These are phyloP conservation scores for Saccharata proteae DNA, from an alignment of 2,329 filamentous ascomycete genomes.

Conservation along the genomic window DNA sequence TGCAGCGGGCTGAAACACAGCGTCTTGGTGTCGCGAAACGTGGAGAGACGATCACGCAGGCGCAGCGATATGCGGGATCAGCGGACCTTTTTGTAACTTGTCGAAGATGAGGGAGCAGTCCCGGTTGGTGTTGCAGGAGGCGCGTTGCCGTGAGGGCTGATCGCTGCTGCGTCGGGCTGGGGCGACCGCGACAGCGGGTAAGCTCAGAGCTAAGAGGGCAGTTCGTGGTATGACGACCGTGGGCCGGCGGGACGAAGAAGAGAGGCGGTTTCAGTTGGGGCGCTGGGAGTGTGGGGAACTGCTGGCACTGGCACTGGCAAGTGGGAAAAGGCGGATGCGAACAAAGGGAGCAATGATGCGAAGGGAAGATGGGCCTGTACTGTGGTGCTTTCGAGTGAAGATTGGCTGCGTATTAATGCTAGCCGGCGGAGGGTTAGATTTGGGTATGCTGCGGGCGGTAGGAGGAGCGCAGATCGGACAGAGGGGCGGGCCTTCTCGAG, in stretches of 20 bases:
- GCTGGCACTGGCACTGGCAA: too few species aligned
- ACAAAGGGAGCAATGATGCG: constrained; percentile 9
- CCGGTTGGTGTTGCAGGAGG: constrained; percentile 14
- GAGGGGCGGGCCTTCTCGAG: constrained; percentile 6
- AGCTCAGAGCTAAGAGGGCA: constrained; percentile 23
- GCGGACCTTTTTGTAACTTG: constrained; percentile 30
- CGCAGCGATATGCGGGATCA: constrained; percentile 34
- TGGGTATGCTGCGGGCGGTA: constrained; percentile 4
- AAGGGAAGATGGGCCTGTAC: too few species aligned
- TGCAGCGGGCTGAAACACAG: constrained; percentile 22
- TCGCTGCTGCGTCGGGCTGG: constrained; percentile 13
- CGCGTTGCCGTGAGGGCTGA: constrained; percentile 17
- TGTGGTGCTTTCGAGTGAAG: constrained; percentile 4
- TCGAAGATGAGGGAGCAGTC: constrained; percentile 21
- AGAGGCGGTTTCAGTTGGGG: constrained; percentile 25
- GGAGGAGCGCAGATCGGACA: constrained; percentile 9
- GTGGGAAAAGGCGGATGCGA: constrained; percentile 5
- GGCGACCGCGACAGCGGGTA: constrained; percentile 24
- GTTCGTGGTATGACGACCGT: constrained; percentile 9
- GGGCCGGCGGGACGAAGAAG: constrained; percentile 16
- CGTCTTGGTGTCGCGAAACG: constrained; percentile 28
- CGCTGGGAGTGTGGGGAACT: constrained; percentile 21
- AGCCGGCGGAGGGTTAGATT: constrained; percentile 3
- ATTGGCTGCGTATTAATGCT: constrained; percentile 6
- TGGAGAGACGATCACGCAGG: constrained; percentile 36